Conservation (phyloP, 371 early-diverging fungal genomes). For the Lichtheimia ornata region DNA sequence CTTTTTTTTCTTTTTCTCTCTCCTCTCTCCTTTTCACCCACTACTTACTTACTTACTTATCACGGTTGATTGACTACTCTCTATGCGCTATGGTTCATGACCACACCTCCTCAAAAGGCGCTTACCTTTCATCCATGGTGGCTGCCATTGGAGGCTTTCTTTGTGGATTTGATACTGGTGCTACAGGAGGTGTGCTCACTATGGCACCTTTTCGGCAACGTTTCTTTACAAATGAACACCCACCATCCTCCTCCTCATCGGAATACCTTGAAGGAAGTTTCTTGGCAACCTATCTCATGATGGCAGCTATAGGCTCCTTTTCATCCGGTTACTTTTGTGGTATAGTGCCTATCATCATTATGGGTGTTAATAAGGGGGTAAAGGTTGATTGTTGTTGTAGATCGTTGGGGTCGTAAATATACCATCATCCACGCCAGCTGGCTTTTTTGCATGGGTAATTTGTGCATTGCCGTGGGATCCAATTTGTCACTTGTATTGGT, state of each 20-base stretch:
- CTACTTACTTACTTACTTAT: no score
- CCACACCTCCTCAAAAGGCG: no score
- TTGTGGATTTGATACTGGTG: slow-evolving; percentile 9
- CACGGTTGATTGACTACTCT: no score
- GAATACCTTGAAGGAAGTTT: slow-evolving; percentile 25
- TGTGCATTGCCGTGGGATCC: slow-evolving; percentile 41
- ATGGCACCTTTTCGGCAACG: slow-evolving; percentile 13
- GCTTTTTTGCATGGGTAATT: slow-evolving; percentile 36
- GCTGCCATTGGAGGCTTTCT: no score
- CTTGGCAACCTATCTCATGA: slow-evolving; percentile 43
- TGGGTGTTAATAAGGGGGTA: no score
- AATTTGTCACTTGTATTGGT: slow-evolving; percentile 22
- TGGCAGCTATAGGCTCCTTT: slow-evolving; percentile 43
- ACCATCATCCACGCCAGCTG: slow-evolving; percentile 35
- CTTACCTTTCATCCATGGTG: no score
- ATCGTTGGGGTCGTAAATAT: slow-evolving; percentile 38
- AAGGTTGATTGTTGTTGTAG: slow-evolving; percentile 14
- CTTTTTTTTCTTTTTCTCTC: no score
- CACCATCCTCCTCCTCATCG: background rate
- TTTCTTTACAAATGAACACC: slow-evolving; percentile 18
- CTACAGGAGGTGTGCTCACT: slow-evolving; percentile 21
- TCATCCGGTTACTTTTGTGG: slow-evolving; percentile 42
- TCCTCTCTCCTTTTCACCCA: no score
- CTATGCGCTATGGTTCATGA: no score
- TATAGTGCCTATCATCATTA: background rate